A percentile compares a stretch with the other conserved stretches of the same genome.
These are phyloP conservation scores for Podospora appendiculata DNA, from an alignment of 495 filamentous ascomycete species.

Conservation along the genomic window DNA sequence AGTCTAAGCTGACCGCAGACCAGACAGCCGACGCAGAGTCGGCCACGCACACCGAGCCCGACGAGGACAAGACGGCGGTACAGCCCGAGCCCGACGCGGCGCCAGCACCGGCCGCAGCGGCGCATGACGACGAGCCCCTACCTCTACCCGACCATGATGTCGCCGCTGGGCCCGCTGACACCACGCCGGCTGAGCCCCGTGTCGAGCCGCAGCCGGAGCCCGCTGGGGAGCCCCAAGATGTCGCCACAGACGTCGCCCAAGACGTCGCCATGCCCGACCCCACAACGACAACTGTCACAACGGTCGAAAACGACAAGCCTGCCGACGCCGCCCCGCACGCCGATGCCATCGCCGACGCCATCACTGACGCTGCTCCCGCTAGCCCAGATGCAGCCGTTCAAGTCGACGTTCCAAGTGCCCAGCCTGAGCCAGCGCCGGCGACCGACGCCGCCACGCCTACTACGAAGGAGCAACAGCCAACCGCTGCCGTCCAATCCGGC, in stretches of 20 bases:
- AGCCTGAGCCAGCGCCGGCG: constrained; percentile 8
- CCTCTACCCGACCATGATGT: constrained; percentile 3
- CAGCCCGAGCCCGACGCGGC: constrained; percentile 1
- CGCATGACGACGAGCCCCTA: constrained; percentile 7
- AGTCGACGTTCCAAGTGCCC: constrained; percentile 8
- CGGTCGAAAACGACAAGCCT: not conserved
- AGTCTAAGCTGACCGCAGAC: not conserved
- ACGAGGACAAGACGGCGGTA: not conserved
- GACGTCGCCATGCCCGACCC: not conserved
- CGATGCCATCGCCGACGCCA: not conserved
- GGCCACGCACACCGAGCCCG: not conserved
- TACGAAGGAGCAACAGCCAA: constrained; percentile 7
- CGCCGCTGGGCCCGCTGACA: constrained; percentile 13
- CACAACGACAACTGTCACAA: not conserved
- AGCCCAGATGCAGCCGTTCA: not conserved
- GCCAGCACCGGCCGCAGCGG: constrained; percentile 8
- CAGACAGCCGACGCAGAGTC: not conserved
- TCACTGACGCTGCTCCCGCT: not conserved
- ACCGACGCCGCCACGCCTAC: not conserved
- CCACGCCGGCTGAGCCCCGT: constrained; percentile 15
- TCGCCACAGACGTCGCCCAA: not conserved
- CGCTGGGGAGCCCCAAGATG: constrained; percentile 13
- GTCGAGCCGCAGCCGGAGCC: constrained; percentile 15
- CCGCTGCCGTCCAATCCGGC: constrained; percentile 4
- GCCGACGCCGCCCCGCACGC: constrained; percentile 1